phyloP scores from a whole-genome alignment of 2,329 filamentous ascomycete genomes.

The Ceratocystis albifundus region DNA sequence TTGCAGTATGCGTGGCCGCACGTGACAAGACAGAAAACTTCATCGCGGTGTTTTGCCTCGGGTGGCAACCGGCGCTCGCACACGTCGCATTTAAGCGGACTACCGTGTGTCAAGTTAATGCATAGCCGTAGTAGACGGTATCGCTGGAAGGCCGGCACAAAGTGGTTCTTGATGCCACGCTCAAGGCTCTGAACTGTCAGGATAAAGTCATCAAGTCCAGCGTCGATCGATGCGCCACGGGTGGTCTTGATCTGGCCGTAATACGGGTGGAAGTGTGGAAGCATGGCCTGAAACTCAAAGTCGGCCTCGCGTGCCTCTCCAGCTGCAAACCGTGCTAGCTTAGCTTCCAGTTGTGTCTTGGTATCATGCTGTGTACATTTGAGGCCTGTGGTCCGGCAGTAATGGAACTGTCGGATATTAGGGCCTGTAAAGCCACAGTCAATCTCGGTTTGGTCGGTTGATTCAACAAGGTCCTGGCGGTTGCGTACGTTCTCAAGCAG shows the following conservation, averaged over 20 bases:
- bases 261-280: conserved; percentile 23
- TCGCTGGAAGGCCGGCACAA: conserved; percentile 12
- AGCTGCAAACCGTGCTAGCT: conserved; percentile 11
- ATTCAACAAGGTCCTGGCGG: neutral
- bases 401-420: neutral
- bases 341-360: neutral
- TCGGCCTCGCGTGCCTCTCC: conserved; percentile 20
- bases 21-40: conserved; percentile 25
- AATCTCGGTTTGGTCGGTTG: neutral
- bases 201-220: conserved; percentile 25
- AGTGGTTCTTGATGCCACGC: conserved; percentile 16
- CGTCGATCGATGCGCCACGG: conserved; percentile 25
- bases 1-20: conserved; percentile 28
- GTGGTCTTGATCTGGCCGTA: conserved; percentile 21
- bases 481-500: conserved; percentile 1
- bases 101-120: neutral
- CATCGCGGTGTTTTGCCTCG: neutral
- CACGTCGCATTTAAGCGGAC: conserved; percentile 14
- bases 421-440: conserved; percentile 14
- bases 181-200: conserved; percentile 24
- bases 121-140: conserved; percentile 14
- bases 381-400: conserved; percentile 20
- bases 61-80: conserved; percentile 8
- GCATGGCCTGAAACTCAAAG: conserved; percentile 25
- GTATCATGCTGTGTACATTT: conserved; percentile 17